phyloP scores from a whole-genome alignment of 2,329 filamentous ascomycete species.

The Nothophoma quercina region DNA sequence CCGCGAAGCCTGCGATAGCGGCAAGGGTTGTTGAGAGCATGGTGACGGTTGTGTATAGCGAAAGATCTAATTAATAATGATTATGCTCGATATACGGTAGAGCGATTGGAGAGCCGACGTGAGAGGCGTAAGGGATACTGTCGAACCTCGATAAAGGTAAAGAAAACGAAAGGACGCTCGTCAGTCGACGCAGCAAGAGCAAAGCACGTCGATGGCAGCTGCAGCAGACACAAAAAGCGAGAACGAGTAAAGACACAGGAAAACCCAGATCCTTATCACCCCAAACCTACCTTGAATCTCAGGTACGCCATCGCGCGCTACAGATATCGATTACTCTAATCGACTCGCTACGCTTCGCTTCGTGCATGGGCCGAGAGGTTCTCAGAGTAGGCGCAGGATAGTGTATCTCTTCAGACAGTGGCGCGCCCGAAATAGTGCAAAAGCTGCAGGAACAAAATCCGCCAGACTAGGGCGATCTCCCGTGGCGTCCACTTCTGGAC shows the following conservation, averaged over 20 bases:
- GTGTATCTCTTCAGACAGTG: slow-evolving; percentile 4
- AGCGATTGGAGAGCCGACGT: not conserved
- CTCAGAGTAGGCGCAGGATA: not conserved
- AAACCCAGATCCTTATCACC: slow-evolving; percentile 14
- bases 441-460: no score
- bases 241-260: not conserved
- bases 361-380: no score
- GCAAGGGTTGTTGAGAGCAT: slow-evolving; percentile 14
- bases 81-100: not conserved
- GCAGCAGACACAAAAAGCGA: no score
- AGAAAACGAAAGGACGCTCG: slow-evolving; percentile 17
- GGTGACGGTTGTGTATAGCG: not conserved
- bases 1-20: slow-evolving; percentile 10
- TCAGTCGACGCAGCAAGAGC: slow-evolving; percentile 15
- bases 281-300: slow-evolving; percentile 2
- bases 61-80: not conserved
- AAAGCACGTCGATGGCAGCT: no score
- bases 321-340: slow-evolving; percentile 2
- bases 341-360: not conserved
- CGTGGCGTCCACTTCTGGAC: slow-evolving; percentile 1
- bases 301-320: slow-evolving; percentile 19
- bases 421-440: slow-evolving; percentile 17
- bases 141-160: not conserved
- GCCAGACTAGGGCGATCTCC: not conserved
- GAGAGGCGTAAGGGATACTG: not conserved